phyloP scores from a whole-genome alignment of 2,329 filamentous ascomycete genomes.

The Verruconis gallopava region DNA sequence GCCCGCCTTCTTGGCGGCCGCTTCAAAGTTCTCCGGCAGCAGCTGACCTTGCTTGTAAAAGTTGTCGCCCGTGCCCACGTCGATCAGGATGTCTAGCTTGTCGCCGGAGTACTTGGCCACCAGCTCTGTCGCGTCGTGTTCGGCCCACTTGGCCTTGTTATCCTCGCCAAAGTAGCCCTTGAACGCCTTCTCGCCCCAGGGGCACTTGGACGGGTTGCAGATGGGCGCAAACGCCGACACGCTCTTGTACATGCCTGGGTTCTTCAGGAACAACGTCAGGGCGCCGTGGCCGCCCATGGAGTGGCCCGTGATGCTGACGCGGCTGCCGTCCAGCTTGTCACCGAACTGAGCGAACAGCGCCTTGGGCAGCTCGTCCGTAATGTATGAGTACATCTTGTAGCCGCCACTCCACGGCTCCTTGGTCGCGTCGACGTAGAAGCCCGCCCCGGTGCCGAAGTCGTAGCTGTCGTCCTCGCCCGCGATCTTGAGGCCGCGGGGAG shows the following conservation, averaged over 20 bases:
- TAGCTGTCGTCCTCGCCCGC: conserved; percentile 75
- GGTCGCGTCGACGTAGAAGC: conserved; percentile 88
- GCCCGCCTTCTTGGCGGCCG: conserved; percentile 64
- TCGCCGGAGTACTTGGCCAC: conserved; percentile 57
- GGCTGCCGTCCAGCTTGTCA: conserved; percentile 51
- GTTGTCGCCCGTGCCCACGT: conserved; percentile 86
- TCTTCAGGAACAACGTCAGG: conserved; percentile 79
- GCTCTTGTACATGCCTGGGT: conserved; percentile 79
- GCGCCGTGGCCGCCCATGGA: conserved; percentile 97
- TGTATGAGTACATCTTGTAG: conserved; percentile 93
- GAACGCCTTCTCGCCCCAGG: conserved; percentile 96
- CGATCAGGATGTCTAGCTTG: conserved; percentile 66
- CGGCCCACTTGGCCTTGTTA: conserved; percentile 64
- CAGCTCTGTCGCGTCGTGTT: conserved; percentile 86
- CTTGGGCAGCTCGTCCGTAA: conserved; percentile 74
- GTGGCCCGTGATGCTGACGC: conserved; percentile 81
- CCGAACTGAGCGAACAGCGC: conserved; percentile 59
- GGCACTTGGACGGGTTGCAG: conserved; percentile 68
- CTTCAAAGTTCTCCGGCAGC: conserved; percentile 81
- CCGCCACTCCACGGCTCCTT: conserved; percentile 57
- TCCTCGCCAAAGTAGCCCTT: conserved; percentile 71
- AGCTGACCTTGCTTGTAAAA: conserved; percentile 94
- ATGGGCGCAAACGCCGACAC: conserved; percentile 89
- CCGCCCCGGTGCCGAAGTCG: conserved; percentile 85
- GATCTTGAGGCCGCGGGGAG: conserved; percentile 69